Percentiles rank a stretch among this genome's conserved stretches.
These are phyloP conservation scores for Botrytis byssoidea DNA, from an alignment of 2,329 filamentous ascomycete species.

Conservation along the genomic window DNA sequence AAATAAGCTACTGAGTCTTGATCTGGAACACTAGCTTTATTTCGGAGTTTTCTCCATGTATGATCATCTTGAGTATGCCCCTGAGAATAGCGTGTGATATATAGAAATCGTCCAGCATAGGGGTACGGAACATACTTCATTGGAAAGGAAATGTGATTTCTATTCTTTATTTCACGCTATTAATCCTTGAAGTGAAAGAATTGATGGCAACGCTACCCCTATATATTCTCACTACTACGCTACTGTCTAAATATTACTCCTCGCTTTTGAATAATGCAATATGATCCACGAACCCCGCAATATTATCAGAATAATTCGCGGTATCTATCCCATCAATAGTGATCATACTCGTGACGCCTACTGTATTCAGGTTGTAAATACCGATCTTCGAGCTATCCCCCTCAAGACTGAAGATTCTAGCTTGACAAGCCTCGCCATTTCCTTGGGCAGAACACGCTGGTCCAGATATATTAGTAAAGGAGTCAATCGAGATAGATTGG, in stretches of 20 bases:
- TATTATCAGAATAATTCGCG: conserved; percentile 26
- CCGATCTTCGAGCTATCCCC: conserved; percentile 23
- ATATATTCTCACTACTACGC: background rate
- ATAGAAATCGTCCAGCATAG: background rate
- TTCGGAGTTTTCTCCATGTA: background rate
- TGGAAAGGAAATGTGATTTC: background rate
- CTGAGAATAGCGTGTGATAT: background rate
- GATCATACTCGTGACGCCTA: conserved; percentile 31
- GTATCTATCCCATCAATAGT: conserved; percentile 23
- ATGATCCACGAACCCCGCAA: conserved; percentile 19
- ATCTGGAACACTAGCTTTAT: background rate
- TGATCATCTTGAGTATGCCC: background rate
- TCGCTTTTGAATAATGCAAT: conserved; percentile 14
- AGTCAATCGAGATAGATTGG: too few species aligned
- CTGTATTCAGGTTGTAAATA: conserved; percentile 30
- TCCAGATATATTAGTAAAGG: background rate
- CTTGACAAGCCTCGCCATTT: conserved; percentile 25
- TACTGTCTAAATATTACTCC: background rate
- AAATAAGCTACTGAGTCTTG: background rate
- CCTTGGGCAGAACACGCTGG: conserved; percentile 14
- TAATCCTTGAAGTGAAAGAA: background rate
- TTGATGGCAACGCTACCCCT: background rate
- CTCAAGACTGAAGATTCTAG: conserved; percentile 30
- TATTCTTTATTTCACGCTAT: background rate
- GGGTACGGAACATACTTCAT: background rate